Percentiles rank a stretch among this genome's conserved stretches.
Evolutionary conservation across 352 stramenopile genomes (phyloP).

Genomic region (Phytophthora ohioensis): DNA sequence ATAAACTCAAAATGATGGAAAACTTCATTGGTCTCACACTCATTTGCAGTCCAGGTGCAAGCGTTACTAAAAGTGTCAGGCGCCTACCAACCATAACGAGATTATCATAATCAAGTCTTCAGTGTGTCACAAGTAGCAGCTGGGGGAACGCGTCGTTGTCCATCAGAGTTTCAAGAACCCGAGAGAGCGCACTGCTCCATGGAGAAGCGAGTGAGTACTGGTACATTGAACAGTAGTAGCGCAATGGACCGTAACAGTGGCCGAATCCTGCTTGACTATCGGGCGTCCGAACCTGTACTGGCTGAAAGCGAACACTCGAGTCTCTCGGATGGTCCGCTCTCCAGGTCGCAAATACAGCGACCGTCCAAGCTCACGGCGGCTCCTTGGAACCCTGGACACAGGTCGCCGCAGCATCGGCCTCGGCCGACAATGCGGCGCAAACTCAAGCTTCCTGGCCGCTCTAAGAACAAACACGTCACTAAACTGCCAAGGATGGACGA

Average conservation of each 20-base stretch:
- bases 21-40: constrained; percentile 1
- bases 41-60: too few relatives aligned
- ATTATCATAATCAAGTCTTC: not conserved
- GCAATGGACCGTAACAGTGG: constrained; percentile 34
- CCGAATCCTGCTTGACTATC: constrained; percentile 35
- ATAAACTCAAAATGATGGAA: not conserved
- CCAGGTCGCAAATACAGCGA: constrained; percentile 37
- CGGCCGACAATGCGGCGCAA: constrained; percentile 33
- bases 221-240: constrained; percentile 29
- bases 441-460: constrained; percentile 36
- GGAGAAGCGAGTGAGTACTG: constrained; percentile 29
- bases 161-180: constrained; percentile 3
- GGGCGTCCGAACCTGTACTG: constrained; percentile 39
- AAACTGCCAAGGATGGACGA: constrained; percentile 50
- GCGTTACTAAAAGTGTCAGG: too few relatives aligned
- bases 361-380: constrained; percentile 28
- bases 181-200: constrained; percentile 8
- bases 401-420: constrained; percentile 11
- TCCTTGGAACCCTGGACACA: constrained; percentile 22
- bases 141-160: not conserved
- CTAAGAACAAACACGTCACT: constrained; percentile 33
- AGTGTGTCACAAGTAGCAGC: not conserved
- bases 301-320: constrained; percentile 44
- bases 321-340: constrained; percentile 35
- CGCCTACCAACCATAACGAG: too few relatives aligned